A percentile compares a stretch with the other conserved stretches of the same genome.
These are phyloP conservation scores for Posidonia oceanica DNA, from an alignment of 116 monocot species.

Conservation along the genomic window DNA sequence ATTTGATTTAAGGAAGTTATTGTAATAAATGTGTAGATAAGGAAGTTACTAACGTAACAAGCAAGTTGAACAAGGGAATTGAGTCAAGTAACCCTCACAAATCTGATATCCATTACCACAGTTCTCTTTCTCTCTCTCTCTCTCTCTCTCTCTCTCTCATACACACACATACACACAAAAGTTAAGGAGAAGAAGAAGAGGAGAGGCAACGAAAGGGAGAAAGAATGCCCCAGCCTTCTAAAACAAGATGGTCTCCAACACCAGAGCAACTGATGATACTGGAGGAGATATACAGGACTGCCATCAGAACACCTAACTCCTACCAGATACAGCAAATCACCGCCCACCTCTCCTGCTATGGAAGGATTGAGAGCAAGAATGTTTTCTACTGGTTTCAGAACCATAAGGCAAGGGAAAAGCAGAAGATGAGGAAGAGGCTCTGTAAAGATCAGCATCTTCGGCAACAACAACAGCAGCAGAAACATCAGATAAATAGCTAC, in stretches of 20 bases:
- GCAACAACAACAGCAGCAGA: conserved; percentile 3
- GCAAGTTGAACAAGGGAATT: too few relatives aligned
- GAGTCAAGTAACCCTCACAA: too few relatives aligned
- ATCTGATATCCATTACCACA: too few relatives aligned
- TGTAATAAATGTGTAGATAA: too few relatives aligned
- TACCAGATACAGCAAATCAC: conserved; percentile 17
- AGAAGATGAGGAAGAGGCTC: conserved; percentile 14
- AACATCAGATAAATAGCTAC: not conserved
- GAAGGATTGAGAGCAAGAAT: conserved; percentile 23
- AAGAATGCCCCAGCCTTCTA: conserved; percentile 10
- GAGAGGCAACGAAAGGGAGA: not conserved
- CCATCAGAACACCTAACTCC: conserved; percentile 15
- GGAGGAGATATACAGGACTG: conserved; percentile 20
- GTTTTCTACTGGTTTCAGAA: conserved; percentile 34
- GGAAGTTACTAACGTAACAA: too few relatives aligned
- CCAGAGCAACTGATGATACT: conserved; percentile 19
- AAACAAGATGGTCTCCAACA: conserved; percentile 18
- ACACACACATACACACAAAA: too few relatives aligned
- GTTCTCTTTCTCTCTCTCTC: not conserved
- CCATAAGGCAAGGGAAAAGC: conserved; percentile 22
- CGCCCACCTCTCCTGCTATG: conserved; percentile 12
- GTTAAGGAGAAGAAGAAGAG: not conserved
- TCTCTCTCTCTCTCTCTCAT: not conserved
- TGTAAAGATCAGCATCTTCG: conserved; percentile 8
- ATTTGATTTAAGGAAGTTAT: too few relatives aligned